phyloP scores from a whole-genome alignment of 73 alveolate species.

The Symbiodinium pilosum region DNA sequence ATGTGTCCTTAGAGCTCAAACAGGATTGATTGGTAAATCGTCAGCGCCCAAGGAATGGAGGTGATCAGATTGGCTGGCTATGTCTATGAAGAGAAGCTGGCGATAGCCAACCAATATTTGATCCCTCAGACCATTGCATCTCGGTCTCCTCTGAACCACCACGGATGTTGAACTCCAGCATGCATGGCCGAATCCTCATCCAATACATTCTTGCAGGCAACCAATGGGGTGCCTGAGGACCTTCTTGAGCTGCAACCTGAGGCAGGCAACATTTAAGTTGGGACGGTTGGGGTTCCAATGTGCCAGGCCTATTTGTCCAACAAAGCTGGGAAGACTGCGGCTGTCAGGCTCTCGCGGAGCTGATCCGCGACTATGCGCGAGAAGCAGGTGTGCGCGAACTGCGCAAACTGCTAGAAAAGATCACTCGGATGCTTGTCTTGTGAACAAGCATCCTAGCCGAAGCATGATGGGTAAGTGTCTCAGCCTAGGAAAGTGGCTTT shows the following conservation, averaged over 20 bases:
- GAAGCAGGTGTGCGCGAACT: slow-evolving; percentile 96
- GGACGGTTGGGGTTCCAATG: not conserved
- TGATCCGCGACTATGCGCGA: slow-evolving; percentile 97
- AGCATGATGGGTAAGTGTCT: too few relatives aligned
- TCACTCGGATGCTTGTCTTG: slow-evolving; percentile 43
- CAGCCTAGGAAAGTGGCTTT: slow-evolving; percentile 96
- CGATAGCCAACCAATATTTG: slow-evolving; percentile 79
- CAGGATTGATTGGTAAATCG: too few relatives aligned
- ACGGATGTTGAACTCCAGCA: not conserved
- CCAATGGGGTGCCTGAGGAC: slow-evolving; percentile 68
- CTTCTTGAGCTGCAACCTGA: slow-evolving; percentile 61
- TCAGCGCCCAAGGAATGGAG: slow-evolving; percentile 96
- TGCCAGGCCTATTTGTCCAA: not conserved
- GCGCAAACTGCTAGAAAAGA: slow-evolving; percentile 95
- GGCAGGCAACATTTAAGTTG: not conserved
- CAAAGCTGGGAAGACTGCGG: not conserved
- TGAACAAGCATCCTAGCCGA: too few relatives aligned
- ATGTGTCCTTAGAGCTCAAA: not conserved
- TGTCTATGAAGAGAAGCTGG: slow-evolving; percentile 95
- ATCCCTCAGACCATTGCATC: slow-evolving; percentile 71
- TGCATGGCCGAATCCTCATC: not conserved
- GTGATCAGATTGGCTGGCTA: slow-evolving; percentile 96
- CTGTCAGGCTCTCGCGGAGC: slow-evolving; percentile 93
- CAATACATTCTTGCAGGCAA: not conserved
- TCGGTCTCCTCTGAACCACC: not conserved